Percentiles rank a stretch among this genome's conserved stretches.
Evolutionary conservation across 192 early-diverging fungal genomes (phyloP).

Genomic region (Endogone sp.): DNA sequence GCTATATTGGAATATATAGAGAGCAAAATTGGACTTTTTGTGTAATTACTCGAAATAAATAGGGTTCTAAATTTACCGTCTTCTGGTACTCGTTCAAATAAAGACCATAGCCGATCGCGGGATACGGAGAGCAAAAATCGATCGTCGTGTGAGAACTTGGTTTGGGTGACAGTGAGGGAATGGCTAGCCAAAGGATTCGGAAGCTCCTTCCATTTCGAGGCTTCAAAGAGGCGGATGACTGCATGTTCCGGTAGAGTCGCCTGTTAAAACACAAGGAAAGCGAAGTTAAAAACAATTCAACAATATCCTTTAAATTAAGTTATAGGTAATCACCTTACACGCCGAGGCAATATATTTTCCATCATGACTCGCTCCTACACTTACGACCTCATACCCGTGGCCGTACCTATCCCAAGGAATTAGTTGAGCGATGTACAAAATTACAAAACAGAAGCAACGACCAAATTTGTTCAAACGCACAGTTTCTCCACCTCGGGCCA

Average conservation of each 20-base stretch:
- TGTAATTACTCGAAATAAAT: not conserved
- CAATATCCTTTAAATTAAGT: not conserved
- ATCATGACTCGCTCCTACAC: slow-evolving; percentile 67
- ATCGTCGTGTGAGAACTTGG: slow-evolving; percentile 76
- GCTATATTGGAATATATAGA: slow-evolving; percentile 12
- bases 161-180: slow-evolving; percentile 77
- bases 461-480: slow-evolving; percentile 29
- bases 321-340: slow-evolving; percentile 49
- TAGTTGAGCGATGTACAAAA: not conserved
- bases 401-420: slow-evolving; percentile 53
- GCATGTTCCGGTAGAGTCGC: slow-evolving; percentile 72
- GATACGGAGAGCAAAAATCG: slow-evolving; percentile 72
- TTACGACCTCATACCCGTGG: slow-evolving; percentile 91
- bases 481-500: slow-evolving; percentile 97
- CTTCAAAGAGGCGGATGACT: slow-evolving; percentile 65
- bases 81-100: slow-evolving; percentile 59
- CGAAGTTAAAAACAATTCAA: slow-evolving; percentile 7
- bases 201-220: slow-evolving; percentile 65
- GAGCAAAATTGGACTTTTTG: not conserved
- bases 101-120: slow-evolving; percentile 84
- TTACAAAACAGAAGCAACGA: no score
- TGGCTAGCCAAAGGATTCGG: slow-evolving; percentile 59
- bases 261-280: slow-evolving; percentile 16
- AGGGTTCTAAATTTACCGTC: slow-evolving; percentile 15
- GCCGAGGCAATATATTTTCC: slow-evolving; percentile 72